Evolutionary conservation across 2,329 filamentous ascomycete species (phyloP).

Genomic region (Helotiales sp.): DNA sequence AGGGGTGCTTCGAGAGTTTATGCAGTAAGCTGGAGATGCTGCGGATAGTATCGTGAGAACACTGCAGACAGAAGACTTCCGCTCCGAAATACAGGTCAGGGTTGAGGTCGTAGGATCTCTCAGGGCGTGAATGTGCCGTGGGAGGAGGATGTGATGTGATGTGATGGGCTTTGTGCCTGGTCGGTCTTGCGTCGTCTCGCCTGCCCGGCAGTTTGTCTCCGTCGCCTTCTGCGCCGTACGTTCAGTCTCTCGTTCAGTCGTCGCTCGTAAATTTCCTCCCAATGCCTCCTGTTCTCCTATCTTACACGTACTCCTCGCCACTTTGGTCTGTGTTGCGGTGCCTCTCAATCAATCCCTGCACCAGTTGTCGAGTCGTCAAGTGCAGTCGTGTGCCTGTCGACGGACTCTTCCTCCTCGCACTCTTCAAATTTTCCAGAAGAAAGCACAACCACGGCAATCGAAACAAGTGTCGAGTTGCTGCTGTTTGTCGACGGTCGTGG

Average conservation of each 20-base stretch:
- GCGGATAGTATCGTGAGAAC: background rate
- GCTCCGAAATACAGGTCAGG: background rate
- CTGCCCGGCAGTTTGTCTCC: background rate
- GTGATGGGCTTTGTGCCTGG: conserved; percentile 6
- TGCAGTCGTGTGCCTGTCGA: background rate
- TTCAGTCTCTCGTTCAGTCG: background rate
- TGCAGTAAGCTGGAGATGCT: background rate
- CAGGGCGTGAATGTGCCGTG: background rate
- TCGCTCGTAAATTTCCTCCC: background rate
- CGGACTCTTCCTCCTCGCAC: too few relatives aligned
- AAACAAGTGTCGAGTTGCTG: background rate
- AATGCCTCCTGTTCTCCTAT: background rate
- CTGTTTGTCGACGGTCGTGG: background rate
- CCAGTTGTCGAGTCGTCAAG: background rate
- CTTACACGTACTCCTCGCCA: background rate
- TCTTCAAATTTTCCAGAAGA: background rate
- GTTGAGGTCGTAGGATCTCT: background rate
- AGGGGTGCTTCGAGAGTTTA: background rate
- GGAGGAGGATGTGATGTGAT: conserved; percentile 6
- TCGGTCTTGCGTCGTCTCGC: conserved; percentile 3
- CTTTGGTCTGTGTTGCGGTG: background rate
- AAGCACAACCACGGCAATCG: background rate
- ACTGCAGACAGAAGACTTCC: background rate
- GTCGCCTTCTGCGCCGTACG: conserved; percentile 10
- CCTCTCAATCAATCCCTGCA: background rate